Conservation (phyloP, 176 grass and related monocot species). For the Elymus sibiricus region DNA sequence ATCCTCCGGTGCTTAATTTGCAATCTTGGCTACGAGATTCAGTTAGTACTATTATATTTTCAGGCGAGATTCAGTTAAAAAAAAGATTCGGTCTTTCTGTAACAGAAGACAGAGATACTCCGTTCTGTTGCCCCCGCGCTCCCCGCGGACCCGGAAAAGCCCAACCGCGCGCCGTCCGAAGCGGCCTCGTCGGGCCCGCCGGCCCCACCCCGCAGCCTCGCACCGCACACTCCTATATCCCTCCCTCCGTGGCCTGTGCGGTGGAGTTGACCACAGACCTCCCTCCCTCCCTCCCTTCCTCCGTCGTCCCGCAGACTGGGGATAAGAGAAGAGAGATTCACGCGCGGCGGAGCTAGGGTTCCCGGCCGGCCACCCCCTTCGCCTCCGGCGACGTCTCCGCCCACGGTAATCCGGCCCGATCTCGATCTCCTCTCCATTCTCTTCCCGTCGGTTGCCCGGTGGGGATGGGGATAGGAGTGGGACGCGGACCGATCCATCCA, state of each 20-base stretch:
- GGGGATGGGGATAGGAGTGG: background rate
- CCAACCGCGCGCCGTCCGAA: background rate
- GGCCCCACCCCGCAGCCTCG: background rate
- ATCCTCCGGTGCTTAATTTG: too few species aligned
- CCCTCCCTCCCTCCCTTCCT: background rate
- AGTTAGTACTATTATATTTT: too few species aligned
- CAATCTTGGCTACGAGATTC: too few species aligned
- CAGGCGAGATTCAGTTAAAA: background rate
- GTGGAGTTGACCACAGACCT: background rate
- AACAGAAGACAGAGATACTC: background rate
- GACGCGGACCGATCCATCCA: background rate
- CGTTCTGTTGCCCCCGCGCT: background rate
- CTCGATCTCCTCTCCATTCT: background rate
- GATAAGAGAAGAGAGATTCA: background rate
- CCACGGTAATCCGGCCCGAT: background rate
- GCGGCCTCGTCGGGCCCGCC: background rate
- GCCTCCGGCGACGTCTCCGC: background rate
- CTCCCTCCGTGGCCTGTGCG: background rate
- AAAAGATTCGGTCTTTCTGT: background rate
- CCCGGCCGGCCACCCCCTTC: background rate
- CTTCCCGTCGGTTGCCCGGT: background rate
- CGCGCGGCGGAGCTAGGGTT: background rate
- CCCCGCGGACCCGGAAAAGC: background rate
- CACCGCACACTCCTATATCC: background rate
- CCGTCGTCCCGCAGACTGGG: background rate